Base-by-base conservation (phyloP, 2,329 filamentous ascomycete genomes). In the Pseudophaeomoniella oleicola region DNA sequence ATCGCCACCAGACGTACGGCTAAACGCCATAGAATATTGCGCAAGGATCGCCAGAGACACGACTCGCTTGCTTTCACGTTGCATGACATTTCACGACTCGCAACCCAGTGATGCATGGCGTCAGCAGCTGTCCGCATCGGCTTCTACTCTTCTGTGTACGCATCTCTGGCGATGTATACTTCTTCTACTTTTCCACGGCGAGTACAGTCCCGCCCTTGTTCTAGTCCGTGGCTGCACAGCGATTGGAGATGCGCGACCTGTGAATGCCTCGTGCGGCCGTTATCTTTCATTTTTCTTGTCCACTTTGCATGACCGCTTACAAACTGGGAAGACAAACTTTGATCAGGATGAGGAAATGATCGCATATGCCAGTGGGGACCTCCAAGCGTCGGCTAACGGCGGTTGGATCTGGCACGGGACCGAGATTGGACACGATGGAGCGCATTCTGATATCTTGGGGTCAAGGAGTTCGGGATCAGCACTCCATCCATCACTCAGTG, bases 101-200 rank as follows among this genome's bases (percentile, higher is more conserved):
- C 42, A 44, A 42, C 39, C 45, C 46, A 45, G 41, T 43, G 38
- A 47, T 48, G 17, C 55, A 52, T 75, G 72, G 52, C 71, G 70
- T 16, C 60, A 69, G 3, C 66, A 71, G 6, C 63, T 86, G 1
- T 69, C 73, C 3, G 72, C 76, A 19, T 73, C 77, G 9, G 76
- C 84, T 3, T 84, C 80, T 2, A 75, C 80, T 3, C 72, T 88
- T 46, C 66, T 92, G 5, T 81, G 84, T 39, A 76, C 75, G 11
- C 90, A 96, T 53, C 68, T 94, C 32, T 94, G 92, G 74, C 80
- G 88, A 15, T 92, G 81, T 50, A 71, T 81, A 2, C 67, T 96
- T 1, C 76, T 94, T 39, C 65, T 94, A 3, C 71, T 88, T 15
- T 73, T 92, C 36, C 72, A 74, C 1, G 78, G 78, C 30, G 78